Base-by-base conservation (phyloP, 805 yeast genomes). In the Candida qinlingensis region DNA sequence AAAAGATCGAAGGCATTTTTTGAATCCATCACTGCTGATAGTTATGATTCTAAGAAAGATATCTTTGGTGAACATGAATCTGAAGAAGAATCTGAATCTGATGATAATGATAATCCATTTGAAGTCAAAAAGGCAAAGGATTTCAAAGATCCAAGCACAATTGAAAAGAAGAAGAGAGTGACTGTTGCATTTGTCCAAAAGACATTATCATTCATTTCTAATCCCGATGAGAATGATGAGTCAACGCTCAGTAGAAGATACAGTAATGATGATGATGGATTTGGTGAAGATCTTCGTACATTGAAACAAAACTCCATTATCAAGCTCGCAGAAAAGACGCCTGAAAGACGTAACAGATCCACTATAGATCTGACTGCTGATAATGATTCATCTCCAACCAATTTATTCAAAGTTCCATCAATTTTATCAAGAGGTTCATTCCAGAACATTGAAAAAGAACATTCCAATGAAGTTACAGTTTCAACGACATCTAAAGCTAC, bases 1-100 rank as follows among this genome's bases (percentile, higher is more conserved):
- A 77, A 79, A 11, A 82, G 75, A 54, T 70, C 86, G 3, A 73
- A 74, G 54, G 87, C 92, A 1, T 86, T 86, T 57, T 85, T 81
- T 59, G 80, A 79, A 36, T 73, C 84, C 19, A 79, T 82, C 48
- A 74, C 81, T 25, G 84, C 79, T 27, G 77, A 74, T 40, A 59
- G 67, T 1, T 53, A 57, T n/a, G 68, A 60, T 27, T 50, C 54
- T 6, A 63, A 57, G 44, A 60, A 62, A 29, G 68, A 70, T 8
- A 59, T 69, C 39, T 63, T 63, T 19, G 64, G 61, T 11, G 55
- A 49, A 9, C 55, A 55, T 5, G 57, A 55, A 3, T 54, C 62
- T 26, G 67, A 61, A 8, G 52, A 53, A 6, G 65, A 61, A 3
- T 60, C 63, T 5, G 47, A 46, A 11, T 61, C 47, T 2, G 70